Base-by-base conservation (phyloP, 192 early-diverging fungal species). In the Podochytrium sp. region DNA sequence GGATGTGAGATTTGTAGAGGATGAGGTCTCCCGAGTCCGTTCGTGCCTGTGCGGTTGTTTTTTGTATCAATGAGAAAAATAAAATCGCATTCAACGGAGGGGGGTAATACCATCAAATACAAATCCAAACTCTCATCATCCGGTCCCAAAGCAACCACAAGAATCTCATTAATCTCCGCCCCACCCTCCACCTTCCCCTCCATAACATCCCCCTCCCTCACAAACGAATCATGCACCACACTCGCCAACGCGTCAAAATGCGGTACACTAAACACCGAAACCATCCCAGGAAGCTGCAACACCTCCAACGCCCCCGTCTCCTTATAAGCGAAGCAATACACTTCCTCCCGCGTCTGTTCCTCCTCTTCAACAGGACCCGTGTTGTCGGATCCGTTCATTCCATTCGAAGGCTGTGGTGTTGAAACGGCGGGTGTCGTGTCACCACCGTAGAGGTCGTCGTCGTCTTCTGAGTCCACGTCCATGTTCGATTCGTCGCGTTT, bases 41-140 rank as follows among this genome's bases (percentile, higher is more conserved):
- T 38, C 90, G 85, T 29, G 79, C 84, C 91, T 93, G 78, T 14
- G 14, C 20, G 12, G n/a, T n/a, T 16, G 7, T 57, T 57, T 57
- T 16, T 57, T 27, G 7, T 10, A 57, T 14, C 25, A 57, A 14
- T 57, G 37, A 20, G 30, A 34, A 39, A 61, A 35, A 61, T 20
- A 33, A 38, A 73, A 74, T 7, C 29, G 14, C 27, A 50, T 27
- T 65, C 27, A n/a, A 30, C 49, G 30, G 29, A 61, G 63, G n/a
- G n/a, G n/a, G n/a, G n/a, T n/a, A n/a, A n/a, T 86, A 92, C 92
- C 52, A 95, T 81, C 27, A 95, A 73, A 67, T 94, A 93, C 10
- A 90, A 85, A 34, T 84, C 75, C 37, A 83, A 85, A 18, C 64
- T 77, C 18, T 85, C 47, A 1, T 20, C 49, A 49, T 80, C 73